phyloP scores from a whole-genome alignment of 2,329 filamentous ascomycete species.

The Ophiocordyceps australis region DNA sequence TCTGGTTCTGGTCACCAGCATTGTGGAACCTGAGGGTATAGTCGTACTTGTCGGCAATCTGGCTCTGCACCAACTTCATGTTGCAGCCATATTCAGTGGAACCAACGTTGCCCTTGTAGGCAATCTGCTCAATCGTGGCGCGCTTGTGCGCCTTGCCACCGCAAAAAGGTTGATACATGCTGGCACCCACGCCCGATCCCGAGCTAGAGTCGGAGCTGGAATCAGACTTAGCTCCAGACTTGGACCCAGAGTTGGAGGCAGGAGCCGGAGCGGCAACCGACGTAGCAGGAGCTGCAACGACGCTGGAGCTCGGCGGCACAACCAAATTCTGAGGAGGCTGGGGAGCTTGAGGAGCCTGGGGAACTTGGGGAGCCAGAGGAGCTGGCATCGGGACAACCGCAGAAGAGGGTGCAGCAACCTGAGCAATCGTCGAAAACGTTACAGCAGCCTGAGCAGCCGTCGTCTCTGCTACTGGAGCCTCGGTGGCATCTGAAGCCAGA shows the following conservation, averaged over 20 bases:
- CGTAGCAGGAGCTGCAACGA: slow-evolving; percentile 2
- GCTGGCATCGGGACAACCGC: too few species aligned
- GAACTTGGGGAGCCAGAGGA: slow-evolving; percentile 2
- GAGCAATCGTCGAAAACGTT: too few species aligned
- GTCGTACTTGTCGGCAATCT: slow-evolving; percentile 19
- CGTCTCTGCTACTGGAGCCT: too few species aligned
- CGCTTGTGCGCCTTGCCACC: slow-evolving; percentile 20
- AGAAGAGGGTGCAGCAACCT: too few species aligned
- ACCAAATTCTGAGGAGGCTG: slow-evolving; percentile 1
- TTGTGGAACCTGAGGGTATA: slow-evolving; percentile 23
- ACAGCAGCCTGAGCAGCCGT: too few species aligned
- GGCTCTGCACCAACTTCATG: slow-evolving; percentile 22
- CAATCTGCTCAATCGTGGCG: slow-evolving; percentile 25
- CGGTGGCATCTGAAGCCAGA: too few species aligned
- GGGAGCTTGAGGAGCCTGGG: slow-evolving; percentile 2
- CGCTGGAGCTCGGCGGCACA: slow-evolving; percentile 3
- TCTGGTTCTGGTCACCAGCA: slow-evolving; percentile 13
- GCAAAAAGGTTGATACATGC: slow-evolving; percentile 13
- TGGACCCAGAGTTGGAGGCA: not conserved
- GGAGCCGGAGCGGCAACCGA: not conserved
- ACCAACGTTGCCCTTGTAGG: slow-evolving; percentile 28
- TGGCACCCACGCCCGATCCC: slow-evolving; percentile 1
- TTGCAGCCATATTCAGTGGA: slow-evolving; percentile 29
- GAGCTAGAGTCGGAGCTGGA: slow-evolving; percentile 4
- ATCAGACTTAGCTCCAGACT: not conserved